These are phyloP conservation scores for Xylaria acuta DNA, from an alignment of 495 filamentous ascomycete species.

Conservation along the genomic window DNA sequence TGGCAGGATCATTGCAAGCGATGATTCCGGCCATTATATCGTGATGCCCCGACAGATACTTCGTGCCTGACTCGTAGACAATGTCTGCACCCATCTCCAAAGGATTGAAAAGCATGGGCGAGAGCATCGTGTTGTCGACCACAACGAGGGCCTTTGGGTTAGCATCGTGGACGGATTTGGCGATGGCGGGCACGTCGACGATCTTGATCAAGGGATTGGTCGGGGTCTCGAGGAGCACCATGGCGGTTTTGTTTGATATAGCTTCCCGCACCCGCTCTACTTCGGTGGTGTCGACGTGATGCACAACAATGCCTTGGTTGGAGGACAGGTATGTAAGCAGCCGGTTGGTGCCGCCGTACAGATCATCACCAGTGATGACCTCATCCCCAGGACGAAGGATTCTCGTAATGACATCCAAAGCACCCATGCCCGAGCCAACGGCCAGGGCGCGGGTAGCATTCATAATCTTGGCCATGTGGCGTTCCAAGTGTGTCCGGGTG, in stretches of 20 bases:
- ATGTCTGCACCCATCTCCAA: conserved; percentile 94
- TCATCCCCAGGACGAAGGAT: conserved; percentile 92
- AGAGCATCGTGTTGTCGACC: conserved; percentile 99
- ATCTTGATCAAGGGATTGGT: conserved; percentile 99
- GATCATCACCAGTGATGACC: conserved; percentile 93
- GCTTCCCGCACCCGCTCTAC: conserved; percentile 70
- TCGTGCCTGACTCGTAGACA: conserved; percentile 96
- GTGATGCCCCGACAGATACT: conserved; percentile 97
- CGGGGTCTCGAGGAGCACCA: conserved; percentile 95
- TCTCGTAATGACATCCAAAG: conserved; percentile 95
- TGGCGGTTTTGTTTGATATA: conserved; percentile 79
- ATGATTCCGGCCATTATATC: conserved; percentile 98
- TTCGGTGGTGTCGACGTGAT: conserved; percentile 93
- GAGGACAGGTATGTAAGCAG: conserved; percentile 89
- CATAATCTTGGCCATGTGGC: conserved; percentile 99
- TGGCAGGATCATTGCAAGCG: conserved; percentile 77
- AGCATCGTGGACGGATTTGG: conserved; percentile 73
- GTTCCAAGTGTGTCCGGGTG: conserved; percentile 93
- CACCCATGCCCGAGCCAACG: conserved; percentile 95
- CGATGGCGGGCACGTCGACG: conserved; percentile 84
- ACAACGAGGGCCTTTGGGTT: conserved; percentile 84
- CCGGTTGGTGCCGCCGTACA: conserved; percentile 95
- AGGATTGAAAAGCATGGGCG: conserved; percentile 87
- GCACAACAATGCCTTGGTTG: conserved; percentile 86
- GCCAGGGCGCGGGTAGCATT: conserved; percentile 87